Evolutionary conservation across 305 asterid species (phyloP).

Genomic region (Striga hermonthica): DNA sequence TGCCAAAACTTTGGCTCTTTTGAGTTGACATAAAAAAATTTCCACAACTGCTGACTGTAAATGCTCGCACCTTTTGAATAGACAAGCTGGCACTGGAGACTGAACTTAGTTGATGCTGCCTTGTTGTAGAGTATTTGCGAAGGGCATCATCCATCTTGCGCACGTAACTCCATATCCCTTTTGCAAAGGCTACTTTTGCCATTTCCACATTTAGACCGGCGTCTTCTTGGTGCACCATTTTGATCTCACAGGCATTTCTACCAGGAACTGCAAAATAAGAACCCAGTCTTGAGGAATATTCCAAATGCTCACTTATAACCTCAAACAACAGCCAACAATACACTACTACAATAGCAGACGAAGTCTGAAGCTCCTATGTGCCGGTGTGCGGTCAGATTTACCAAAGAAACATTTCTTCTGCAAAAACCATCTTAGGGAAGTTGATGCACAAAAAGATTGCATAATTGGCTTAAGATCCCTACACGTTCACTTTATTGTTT

Average conservation of each 20-base stretch:
- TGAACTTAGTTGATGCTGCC: constrained; percentile 33
- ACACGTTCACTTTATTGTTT: not conserved
- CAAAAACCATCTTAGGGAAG: not conserved
- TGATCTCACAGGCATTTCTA: constrained; percentile 90
- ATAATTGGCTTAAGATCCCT: not conserved
- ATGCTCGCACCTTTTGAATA: constrained; percentile 50
- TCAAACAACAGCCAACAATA: no score
- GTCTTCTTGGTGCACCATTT: constrained; percentile 92
- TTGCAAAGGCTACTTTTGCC: constrained; percentile 79
- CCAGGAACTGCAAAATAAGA: constrained; percentile 57
- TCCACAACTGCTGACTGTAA: no score
- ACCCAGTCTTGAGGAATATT: not conserved
- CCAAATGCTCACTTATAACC: no score
- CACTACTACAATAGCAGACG: no score
- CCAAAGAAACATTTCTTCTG: not conserved
- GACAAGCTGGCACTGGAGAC: constrained; percentile 34
- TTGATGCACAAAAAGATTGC: not conserved
- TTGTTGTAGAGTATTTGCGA: constrained; percentile 48
- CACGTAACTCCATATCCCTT: constrained; percentile 84
- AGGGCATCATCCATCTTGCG: constrained; percentile 80
- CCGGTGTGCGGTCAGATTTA: not conserved
- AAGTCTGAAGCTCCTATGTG: no score
- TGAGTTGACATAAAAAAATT: constrained; percentile 6
- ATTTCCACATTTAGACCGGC: constrained; percentile 83
- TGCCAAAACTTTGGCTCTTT: not conserved